A percentile compares a stretch with the other conserved stretches of the same genome.
These are phyloP conservation scores for Coemansia sp. DNA, from an alignment of 192 early-diverging fungal genomes.

Conservation along the genomic window DNA sequence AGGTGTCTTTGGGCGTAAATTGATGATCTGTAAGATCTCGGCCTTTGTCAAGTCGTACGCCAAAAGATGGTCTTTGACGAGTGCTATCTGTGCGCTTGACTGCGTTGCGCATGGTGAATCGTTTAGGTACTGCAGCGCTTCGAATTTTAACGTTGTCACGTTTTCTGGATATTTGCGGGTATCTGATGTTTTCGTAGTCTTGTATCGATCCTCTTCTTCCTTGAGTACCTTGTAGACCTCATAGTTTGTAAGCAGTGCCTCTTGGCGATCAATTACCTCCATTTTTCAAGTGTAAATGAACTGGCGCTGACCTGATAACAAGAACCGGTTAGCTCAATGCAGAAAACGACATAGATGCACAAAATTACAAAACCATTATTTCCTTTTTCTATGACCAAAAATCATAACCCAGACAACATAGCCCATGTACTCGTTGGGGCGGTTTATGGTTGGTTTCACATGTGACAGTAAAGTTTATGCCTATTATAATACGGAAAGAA, in stretches of 20 bases:
- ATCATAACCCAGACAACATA: neutral
- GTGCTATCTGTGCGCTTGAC: slow-evolving; percentile 54
- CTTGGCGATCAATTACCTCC: slow-evolving; percentile 65
- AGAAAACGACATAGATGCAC: no score
- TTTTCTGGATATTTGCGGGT: slow-evolving; percentile 62
- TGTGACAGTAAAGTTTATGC: neutral
- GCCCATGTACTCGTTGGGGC: neutral
- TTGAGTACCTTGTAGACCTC: slow-evolving; percentile 66
- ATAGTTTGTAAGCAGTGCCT: slow-evolving; percentile 69
- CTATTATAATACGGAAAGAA: neutral
- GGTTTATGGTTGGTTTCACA: neutral
- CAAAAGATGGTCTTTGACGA: slow-evolving; percentile 51
- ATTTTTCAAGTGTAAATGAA: slow-evolving; percentile 29
- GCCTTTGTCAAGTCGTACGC: slow-evolving; percentile 66
- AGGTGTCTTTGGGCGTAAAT: slow-evolving; percentile 63
- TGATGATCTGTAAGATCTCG: slow-evolving; percentile 76
- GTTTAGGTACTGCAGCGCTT: slow-evolving; percentile 61
- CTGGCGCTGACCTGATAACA: neutral
- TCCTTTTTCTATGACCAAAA: neutral
- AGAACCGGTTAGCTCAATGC: no score
- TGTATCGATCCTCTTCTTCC: slow-evolving; percentile 56
- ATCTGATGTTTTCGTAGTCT: slow-evolving; percentile 30
- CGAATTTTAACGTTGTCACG: slow-evolving; percentile 66
- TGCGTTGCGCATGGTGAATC: slow-evolving; percentile 64
- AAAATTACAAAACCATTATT: no score